phyloP scores from a whole-genome alignment of 495 filamentous ascomycete species.

The Patellaria atrata region DNA sequence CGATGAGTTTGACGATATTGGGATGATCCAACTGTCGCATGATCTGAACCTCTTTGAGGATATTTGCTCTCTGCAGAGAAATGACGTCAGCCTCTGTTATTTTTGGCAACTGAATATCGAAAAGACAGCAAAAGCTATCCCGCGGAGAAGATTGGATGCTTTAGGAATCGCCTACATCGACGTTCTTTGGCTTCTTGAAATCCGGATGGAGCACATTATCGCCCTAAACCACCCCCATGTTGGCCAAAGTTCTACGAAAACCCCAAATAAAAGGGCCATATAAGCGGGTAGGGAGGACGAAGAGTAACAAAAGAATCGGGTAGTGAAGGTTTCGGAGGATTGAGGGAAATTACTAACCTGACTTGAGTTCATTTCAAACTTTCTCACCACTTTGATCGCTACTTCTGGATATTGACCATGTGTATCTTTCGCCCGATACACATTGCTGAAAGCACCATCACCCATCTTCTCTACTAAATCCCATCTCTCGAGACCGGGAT shows the following conservation, averaged over 20 bases:
- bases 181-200: conserved; percentile 88
- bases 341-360: conserved; percentile 55
- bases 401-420: conserved; percentile 58
- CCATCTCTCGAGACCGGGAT: conserved; percentile 87
- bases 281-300: conserved; percentile 16
- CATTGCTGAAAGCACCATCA: conserved; percentile 97
- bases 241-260: conserved; percentile 24
- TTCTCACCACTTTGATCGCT: conserved; percentile 96
- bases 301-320: conserved; percentile 15
- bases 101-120: conserved; percentile 4
- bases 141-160: conserved; percentile 24
- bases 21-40: conserved; percentile 95
- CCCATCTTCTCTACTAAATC: conserved; percentile 94
- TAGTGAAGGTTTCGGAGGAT: conserved; percentile 8
- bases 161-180: conserved; percentile 73
- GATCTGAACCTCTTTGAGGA: conserved; percentile 96
- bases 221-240: conserved; percentile 45
- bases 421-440: conserved; percentile 74
- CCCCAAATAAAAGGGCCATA: conserved; percentile 25
- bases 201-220: conserved; percentile 81
- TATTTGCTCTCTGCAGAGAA: conserved; percentile 67
- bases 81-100: conserved; percentile 25
- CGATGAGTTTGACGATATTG: conserved; percentile 82
- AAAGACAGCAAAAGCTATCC: conserved; percentile 2
- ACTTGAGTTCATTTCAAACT: conserved; percentile 94